These are phyloP conservation scores for Helicostylum pulchrum DNA, from an alignment of 192 early-diverging fungal genomes.

Conservation along the genomic window DNA sequence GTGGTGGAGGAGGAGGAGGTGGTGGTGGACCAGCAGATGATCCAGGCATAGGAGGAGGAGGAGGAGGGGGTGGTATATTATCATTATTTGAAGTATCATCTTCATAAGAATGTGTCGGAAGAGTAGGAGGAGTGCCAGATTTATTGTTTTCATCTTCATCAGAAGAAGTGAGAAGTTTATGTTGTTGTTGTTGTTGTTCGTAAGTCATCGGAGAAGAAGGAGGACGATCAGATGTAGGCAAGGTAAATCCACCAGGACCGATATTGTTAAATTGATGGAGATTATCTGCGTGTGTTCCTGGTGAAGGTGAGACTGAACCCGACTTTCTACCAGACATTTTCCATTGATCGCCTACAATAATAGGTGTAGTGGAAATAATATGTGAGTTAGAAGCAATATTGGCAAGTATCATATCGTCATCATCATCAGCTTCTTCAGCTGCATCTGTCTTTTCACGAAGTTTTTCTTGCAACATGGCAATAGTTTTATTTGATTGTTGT, in stretches of 20 bases:
- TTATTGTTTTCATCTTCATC: neutral
- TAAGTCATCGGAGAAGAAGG: slow-evolving; percentile 9
- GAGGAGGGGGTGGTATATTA: too few relatives aligned
- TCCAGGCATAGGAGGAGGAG: neutral
- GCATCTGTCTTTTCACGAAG: slow-evolving; percentile 49
- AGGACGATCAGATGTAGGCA: slow-evolving; percentile 12
- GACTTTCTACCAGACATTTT: slow-evolving; percentile 11
- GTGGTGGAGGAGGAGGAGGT: slow-evolving; percentile 11
- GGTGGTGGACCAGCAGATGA: slow-evolving; percentile 4
- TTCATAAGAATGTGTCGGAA: slow-evolving; percentile 15
- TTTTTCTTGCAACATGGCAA: slow-evolving; percentile 66
- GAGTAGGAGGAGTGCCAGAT: neutral
- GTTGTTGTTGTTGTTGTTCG: neutral
- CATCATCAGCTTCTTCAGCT: neutral
- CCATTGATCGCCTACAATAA: slow-evolving; percentile 28
- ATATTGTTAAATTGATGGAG: neutral
- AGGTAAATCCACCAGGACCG: slow-evolving; percentile 23
- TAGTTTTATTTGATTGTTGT: slow-evolving; percentile 69
- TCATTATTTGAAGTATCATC: too few relatives aligned
- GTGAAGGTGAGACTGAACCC: neutral
- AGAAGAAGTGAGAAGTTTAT: neutral
- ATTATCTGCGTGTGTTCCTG: neutral
- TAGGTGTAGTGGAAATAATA: neutral
- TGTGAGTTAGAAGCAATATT: neutral
- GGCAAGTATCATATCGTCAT: neutral